phyloP scores from a whole-genome alignment of 257 asterid species.

The Jaltomata sinuosa region DNA sequence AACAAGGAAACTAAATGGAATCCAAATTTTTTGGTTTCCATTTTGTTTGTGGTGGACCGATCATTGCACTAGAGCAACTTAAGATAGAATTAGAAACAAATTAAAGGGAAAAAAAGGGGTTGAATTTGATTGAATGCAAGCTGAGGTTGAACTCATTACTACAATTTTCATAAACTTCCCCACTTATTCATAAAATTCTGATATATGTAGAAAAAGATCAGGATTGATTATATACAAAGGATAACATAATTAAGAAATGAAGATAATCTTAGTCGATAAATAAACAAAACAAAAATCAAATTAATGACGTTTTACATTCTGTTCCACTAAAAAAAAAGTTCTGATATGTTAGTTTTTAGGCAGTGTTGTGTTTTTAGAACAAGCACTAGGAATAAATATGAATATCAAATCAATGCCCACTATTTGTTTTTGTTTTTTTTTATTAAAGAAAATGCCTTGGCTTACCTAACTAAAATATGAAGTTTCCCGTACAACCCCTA shows the following conservation, averaged over 20 bases:
- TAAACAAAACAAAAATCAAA: background rate
- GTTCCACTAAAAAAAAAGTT: conserved; percentile 4
- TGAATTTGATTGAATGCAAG: conserved; percentile 4
- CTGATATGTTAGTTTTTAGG: conserved; percentile 19
- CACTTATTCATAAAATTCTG: background rate
- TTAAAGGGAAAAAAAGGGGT: background rate
- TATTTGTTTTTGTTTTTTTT: conserved; percentile 1
- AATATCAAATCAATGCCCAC: conserved; percentile 19
- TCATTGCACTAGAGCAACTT: background rate
- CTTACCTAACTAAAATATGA: conserved; percentile 36
- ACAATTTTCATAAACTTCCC: background rate
- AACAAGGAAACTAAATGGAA: background rate
- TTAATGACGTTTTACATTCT: conserved; percentile 20
- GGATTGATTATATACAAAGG: background rate
- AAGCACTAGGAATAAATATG: conserved; percentile 11
- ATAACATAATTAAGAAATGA: background rate
- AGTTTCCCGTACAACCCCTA: conserved; percentile 14
- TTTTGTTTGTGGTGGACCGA: conserved; percentile 2
- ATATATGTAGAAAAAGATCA: background rate
- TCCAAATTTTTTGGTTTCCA: background rate
- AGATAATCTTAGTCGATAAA: background rate
- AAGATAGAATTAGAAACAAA: background rate
- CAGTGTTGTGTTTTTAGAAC: background rate
- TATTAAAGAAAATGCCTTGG: conserved; percentile 2
- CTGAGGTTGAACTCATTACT: background rate